phyloP scores from a whole-genome alignment of 768 basidiomycete genomes.

The Boletus eberwhitei region DNA sequence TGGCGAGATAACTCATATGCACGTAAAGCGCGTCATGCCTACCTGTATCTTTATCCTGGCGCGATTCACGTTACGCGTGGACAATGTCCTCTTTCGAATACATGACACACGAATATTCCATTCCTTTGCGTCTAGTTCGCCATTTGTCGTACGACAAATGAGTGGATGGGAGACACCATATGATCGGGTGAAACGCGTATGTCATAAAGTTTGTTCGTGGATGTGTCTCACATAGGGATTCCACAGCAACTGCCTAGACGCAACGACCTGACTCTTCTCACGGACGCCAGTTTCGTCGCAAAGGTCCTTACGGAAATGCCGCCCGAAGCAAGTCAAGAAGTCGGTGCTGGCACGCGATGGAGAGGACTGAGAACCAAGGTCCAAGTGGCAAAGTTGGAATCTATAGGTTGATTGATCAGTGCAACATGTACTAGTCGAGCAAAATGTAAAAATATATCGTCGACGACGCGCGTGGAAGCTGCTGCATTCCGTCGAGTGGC shows the following conservation, averaged over 20 bases:
- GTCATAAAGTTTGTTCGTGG: constrained; percentile 18
- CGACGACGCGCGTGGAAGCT: neutral
- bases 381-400: constrained; percentile 43
- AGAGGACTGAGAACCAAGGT: constrained; percentile 68
- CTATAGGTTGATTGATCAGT: constrained; percentile 1
- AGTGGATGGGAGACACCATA: constrained; percentile 93
- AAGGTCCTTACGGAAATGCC: constrained; percentile 66
- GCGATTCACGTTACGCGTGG: constrained; percentile 91
- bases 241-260: constrained; percentile 61
- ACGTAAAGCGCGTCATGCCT: constrained; percentile 88
- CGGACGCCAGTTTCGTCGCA: constrained; percentile 80
- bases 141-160: constrained; percentile 70
- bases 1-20: neutral
- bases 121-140: constrained; percentile 61
- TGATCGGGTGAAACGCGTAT: constrained; percentile 70
- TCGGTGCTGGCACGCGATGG: constrained; percentile 80
- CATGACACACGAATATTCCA: constrained; percentile 91
- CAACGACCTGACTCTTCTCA: constrained; percentile 84
- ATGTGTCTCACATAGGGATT: neutral
- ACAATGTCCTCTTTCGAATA: constrained; percentile 88
- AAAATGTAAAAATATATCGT: neutral
- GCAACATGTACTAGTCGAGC: neutral
- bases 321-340: constrained; percentile 49
- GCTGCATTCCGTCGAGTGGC: too few relatives aligned
- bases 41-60: constrained; percentile 87